Conservation (phyloP, 1,284 basidiomycete species). For the Taiwanofungus camphoratus region DNA sequence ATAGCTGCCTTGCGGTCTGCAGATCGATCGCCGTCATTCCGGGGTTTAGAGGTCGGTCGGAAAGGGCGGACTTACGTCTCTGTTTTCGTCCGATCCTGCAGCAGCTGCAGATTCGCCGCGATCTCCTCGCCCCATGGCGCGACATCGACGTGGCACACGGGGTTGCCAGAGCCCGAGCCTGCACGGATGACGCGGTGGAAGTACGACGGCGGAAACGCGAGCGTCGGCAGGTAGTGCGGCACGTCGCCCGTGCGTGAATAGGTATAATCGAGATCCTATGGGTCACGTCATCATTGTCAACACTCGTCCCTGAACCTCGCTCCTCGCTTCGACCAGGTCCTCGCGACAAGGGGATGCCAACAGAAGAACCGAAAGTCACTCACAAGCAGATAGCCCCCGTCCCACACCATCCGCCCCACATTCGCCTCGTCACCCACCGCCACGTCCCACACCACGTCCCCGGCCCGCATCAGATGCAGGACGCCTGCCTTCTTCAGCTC, state of each 20-base stretch:
- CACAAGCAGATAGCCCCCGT: constrained; percentile 77
- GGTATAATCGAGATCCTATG: constrained; percentile 74
- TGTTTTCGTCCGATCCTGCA: constrained; percentile 72
- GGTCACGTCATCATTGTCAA: not conserved
- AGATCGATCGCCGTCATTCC: not conserved
- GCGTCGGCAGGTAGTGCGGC: constrained; percentile 66
- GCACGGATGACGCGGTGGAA: constrained; percentile 76
- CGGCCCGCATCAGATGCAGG: constrained; percentile 51
- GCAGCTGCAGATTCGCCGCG: constrained; percentile 60
- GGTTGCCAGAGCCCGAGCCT: constrained; percentile 52
- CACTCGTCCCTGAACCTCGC: too few species aligned
- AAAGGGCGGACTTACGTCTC: constrained; percentile 57
- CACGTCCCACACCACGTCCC: constrained; percentile 79
- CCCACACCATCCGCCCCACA: constrained; percentile 72
- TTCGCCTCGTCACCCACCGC: constrained; percentile 81
- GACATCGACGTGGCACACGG: constrained; percentile 67
- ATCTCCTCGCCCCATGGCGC: constrained; percentile 72
- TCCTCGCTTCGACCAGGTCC: too few species aligned
- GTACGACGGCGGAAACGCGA: constrained; percentile 77
- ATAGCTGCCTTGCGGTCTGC: constrained; percentile 65
- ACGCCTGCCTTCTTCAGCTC: constrained; percentile 67
- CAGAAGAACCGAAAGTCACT: constrained; percentile 30
- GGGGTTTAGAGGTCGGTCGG: not conserved
- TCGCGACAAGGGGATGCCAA: too few species aligned
- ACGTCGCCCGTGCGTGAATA: constrained; percentile 70